phyloP scores from a whole-genome alignment of 768 basidiomycete genomes.

The Calvatia gigantea region DNA sequence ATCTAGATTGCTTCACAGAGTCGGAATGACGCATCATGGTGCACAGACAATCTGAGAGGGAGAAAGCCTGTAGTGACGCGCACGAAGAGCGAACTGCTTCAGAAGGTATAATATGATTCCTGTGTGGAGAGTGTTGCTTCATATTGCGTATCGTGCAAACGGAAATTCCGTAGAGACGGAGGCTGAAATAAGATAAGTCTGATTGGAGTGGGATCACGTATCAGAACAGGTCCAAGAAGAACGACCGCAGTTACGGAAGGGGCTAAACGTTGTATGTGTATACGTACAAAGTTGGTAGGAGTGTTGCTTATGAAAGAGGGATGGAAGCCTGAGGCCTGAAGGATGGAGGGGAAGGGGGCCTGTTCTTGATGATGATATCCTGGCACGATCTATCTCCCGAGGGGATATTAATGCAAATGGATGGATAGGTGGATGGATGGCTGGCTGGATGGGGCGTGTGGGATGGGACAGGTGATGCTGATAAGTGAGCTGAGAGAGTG shows the following conservation, averaged over 20 bases:
- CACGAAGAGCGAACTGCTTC: no score
- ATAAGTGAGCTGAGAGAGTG: neutral
- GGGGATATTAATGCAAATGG: neutral
- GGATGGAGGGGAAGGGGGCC: no score
- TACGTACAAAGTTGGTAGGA: conserved; percentile 4
- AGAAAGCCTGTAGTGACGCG: no score
- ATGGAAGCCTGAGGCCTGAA: neutral
- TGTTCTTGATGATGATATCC: neutral
- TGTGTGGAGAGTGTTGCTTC: neutral
- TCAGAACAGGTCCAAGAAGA: conserved; percentile 1
- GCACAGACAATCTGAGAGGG: no score
- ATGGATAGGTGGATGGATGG: neutral
- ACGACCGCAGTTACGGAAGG: conserved; percentile 9
- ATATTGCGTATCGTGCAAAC: neutral
- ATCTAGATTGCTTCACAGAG: no score
- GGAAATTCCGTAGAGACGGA: neutral
- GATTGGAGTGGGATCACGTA: neutral
- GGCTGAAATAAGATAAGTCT: neutral
- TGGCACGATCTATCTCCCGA: neutral
- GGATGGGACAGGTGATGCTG: neutral
- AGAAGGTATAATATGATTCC: no score
- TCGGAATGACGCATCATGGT: no score
- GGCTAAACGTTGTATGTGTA: neutral
- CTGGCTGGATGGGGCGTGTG: neutral
- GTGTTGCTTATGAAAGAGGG: neutral